phyloP scores from a whole-genome alignment of 768 basidiomycete genomes.

The Tephrocybe rancida region DNA sequence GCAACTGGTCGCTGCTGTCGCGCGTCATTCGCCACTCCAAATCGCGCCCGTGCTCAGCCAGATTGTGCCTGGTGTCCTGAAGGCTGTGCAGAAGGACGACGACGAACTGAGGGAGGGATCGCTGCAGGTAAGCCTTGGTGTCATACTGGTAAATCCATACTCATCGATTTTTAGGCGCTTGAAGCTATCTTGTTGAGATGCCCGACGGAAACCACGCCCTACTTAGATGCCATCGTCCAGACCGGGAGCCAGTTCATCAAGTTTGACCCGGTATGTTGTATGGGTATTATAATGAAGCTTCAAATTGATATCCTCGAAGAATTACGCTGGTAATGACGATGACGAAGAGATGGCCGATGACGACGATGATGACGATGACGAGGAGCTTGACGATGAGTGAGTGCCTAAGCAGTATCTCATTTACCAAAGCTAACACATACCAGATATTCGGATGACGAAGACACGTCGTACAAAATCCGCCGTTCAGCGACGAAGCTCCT shows the following conservation, averaged over 20 bases:
- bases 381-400: conserved; percentile 78
- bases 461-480: conserved; percentile 97
- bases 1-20: conserved; percentile 78
- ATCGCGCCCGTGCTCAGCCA: conserved; percentile 61
- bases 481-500: conserved; percentile 92
- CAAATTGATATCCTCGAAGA: conserved; percentile 30
- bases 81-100: conserved; percentile 72
- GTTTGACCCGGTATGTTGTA: conserved; percentile 79
- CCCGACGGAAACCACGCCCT: conserved; percentile 79
- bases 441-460: conserved; percentile 97
- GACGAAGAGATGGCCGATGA: conserved; percentile 71
- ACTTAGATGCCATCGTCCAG: conserved; percentile 67
- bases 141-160: conserved; percentile 2
- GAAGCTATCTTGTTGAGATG: conserved; percentile 85
- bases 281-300: neutral
- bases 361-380: conserved; percentile 82
- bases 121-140: conserved; percentile 56
- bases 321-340: conserved; percentile 53
- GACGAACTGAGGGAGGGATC: conserved; percentile 83
- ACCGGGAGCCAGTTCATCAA: conserved; percentile 81
- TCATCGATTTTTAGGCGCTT: conserved; percentile 55
- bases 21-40: conserved; percentile 70
- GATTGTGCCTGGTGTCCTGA: conserved; percentile 72
- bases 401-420: conserved; percentile 24
- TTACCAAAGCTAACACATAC: conserved; percentile 8